A percentile compares a stretch with the other conserved stretches of the same genome.
Evolutionary conservation across 345 rosid species (phyloP).

Genomic region (Linum tenue): DNA sequence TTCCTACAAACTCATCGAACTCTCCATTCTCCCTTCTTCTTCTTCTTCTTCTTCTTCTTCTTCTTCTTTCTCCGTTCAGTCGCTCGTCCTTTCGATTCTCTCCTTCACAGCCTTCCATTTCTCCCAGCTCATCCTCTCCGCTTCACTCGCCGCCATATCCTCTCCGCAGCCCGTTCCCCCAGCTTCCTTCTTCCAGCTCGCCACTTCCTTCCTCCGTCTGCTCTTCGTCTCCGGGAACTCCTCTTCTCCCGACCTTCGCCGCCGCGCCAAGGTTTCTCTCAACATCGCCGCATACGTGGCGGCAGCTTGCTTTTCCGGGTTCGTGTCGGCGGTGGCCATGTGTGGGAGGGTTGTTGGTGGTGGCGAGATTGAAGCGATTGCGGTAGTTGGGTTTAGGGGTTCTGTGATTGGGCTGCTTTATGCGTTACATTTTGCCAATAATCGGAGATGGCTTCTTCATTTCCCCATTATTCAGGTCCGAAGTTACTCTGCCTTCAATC

Average conservation of each 20-base stretch:
- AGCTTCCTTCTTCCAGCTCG: constrained; percentile 35
- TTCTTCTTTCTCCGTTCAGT: constrained; percentile 3
- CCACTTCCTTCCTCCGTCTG: constrained; percentile 26
- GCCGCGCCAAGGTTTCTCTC: constrained; percentile 39
- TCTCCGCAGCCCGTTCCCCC: constrained; percentile 30
- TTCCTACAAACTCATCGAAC: constrained; percentile 33
- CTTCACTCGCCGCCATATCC: constrained; percentile 39
- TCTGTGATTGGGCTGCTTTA: constrained; percentile 59
- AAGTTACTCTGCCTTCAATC: neutral
- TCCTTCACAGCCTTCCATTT: constrained; percentile 26
- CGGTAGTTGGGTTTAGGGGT: constrained; percentile 55
- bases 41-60: constrained; percentile 3
- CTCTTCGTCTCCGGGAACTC: constrained; percentile 18
- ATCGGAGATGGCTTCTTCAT: constrained; percentile 64
- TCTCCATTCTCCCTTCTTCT: constrained; percentile 13
- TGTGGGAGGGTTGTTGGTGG: constrained; percentile 20
- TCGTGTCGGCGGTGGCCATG: constrained; percentile 31
- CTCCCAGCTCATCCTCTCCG: constrained; percentile 56
- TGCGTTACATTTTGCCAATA: constrained; percentile 35
- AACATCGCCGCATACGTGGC: constrained; percentile 35
- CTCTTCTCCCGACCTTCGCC: constrained; percentile 33
- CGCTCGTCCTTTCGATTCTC: neutral
- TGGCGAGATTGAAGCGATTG: constrained; percentile 17
- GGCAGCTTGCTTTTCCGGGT: constrained; percentile 37
- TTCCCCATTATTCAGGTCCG: constrained; percentile 89